Conservation (phyloP, 1,284 basidiomycete genomes). For the Microbotryum violaceum region DNA sequence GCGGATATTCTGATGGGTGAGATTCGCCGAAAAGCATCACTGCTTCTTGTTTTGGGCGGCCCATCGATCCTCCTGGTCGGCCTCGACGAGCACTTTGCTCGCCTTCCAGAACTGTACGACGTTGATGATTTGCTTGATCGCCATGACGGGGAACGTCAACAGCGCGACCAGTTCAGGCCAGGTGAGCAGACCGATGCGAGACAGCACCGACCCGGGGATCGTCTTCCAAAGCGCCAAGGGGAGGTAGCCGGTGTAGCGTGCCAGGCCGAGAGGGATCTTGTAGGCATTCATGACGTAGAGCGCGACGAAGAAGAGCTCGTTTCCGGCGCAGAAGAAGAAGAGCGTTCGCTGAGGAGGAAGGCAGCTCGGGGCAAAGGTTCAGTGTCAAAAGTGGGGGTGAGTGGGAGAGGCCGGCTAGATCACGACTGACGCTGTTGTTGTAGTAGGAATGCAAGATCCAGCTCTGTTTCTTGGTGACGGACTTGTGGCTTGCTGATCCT, state of each 20-base stretch:
- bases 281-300: slow-evolving; percentile 82
- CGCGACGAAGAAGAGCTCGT: slow-evolving; percentile 94
- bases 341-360: background rate
- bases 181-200: slow-evolving; percentile 47
- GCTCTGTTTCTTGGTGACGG: slow-evolving; percentile 83
- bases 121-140: slow-evolving; percentile 88
- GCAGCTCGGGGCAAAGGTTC: background rate
- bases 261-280: slow-evolving; percentile 52
- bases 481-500: slow-evolving; percentile 86
- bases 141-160: slow-evolving; percentile 62
- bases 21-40: background rate
- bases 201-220: slow-evolving; percentile 32
- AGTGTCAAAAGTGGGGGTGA: background rate
- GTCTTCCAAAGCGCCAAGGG: slow-evolving; percentile 37
- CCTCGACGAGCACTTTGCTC: slow-evolving; percentile 60
- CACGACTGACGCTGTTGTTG: slow-evolving; percentile 62
- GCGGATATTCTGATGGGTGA: too few relatives aligned
- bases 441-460: slow-evolving; percentile 89
- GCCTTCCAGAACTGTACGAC: slow-evolving; percentile 98
- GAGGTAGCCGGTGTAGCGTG: slow-evolving; percentile 64
- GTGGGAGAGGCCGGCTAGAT: background rate
- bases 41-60: slow-evolving; percentile 12
- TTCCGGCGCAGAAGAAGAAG: slow-evolving; percentile 63
- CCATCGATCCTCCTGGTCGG: slow-evolving; percentile 32
- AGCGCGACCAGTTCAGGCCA: slow-evolving; percentile 72